Evolutionary conservation across 208 protist genomes (phyloP).

Genomic region (Crithidia brevicula): DNA sequence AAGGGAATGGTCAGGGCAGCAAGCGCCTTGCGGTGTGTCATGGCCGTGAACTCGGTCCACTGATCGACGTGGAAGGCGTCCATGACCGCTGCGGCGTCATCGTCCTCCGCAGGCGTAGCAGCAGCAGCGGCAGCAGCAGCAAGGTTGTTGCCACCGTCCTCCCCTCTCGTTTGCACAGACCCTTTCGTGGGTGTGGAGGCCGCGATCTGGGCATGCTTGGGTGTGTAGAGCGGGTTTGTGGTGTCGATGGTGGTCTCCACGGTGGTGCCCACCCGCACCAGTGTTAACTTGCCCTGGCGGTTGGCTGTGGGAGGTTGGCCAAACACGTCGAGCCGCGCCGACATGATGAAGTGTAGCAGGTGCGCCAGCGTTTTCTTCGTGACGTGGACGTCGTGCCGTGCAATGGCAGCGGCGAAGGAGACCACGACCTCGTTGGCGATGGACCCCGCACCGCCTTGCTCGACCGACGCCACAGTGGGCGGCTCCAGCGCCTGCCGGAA

Average conservation of each 20-base stretch:
- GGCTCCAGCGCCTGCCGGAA: slow-evolving; percentile 72
- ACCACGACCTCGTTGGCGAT: slow-evolving; percentile 81
- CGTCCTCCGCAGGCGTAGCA: neutral
- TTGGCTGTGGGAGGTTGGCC: slow-evolving; percentile 74
- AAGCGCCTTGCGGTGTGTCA: slow-evolving; percentile 69
- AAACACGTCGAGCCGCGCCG: slow-evolving; percentile 76
- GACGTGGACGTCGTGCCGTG: slow-evolving; percentile 69
- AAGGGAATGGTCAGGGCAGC: slow-evolving; percentile 69
- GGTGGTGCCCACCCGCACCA: slow-evolving; percentile 39
- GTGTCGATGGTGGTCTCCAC: slow-evolving; percentile 36
- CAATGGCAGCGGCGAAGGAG: slow-evolving; percentile 77
- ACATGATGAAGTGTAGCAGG: slow-evolving; percentile 70
- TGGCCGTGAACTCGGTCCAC: slow-evolving; percentile 46
- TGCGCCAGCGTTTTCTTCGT: slow-evolving; percentile 56
- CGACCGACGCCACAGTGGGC: slow-evolving; percentile 56
- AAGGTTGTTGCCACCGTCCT: too few species aligned
- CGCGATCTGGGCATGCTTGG: too few species aligned
- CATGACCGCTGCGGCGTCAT: slow-evolving; percentile 35
- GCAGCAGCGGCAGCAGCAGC: neutral
- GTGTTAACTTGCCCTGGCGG: slow-evolving; percentile 52
- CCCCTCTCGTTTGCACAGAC: too few species aligned
- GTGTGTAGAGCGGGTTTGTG: slow-evolving; percentile 41
- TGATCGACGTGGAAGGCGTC: slow-evolving; percentile 43
- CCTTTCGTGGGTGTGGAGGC: too few species aligned
- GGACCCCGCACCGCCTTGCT: slow-evolving; percentile 32